phyloP scores from a whole-genome alignment of 352 stramenopile genomes.

The Globisporangium lucens region DNA sequence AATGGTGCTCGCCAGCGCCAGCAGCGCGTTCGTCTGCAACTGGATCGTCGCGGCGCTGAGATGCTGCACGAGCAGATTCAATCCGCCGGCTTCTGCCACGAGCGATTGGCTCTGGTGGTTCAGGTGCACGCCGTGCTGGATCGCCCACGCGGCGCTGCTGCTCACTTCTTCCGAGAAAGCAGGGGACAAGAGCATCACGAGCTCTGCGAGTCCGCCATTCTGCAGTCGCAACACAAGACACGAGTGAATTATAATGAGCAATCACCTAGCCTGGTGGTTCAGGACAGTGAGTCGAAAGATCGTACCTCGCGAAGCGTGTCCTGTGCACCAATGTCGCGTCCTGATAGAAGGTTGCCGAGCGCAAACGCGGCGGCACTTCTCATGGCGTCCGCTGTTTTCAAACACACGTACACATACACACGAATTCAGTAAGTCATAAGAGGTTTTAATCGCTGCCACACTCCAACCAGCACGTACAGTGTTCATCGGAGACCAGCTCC shows the following conservation, averaged over 20 bases:
- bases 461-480: conserved; percentile 25
- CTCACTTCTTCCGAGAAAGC: conserved; percentile 64
- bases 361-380: conserved; percentile 61
- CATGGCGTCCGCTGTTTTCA: conserved; percentile 37
- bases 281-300: neutral
- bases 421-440: conserved; percentile 12
- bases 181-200: conserved; percentile 63
- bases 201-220: conserved; percentile 46
- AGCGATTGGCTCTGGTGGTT: conserved; percentile 64
- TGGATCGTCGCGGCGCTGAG: conserved; percentile 36
- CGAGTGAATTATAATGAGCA: neutral
- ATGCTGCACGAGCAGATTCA: conserved; percentile 59
- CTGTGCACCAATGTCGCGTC: conserved; percentile 50
- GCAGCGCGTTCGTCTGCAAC: conserved; percentile 66
- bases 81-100: conserved; percentile 51
- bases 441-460: neutral
- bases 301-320: conserved; percentile 50
- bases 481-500: conserved; percentile 44
- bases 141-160: conserved; percentile 70
- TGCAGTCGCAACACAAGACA: neutral
- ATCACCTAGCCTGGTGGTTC: neutral
- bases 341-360: conserved; percentile 63
- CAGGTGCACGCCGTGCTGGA: conserved; percentile 63
- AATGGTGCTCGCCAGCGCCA: conserved; percentile 60
- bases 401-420: neutral